These are phyloP conservation scores for Coniferiporia sulphurascens DNA, from an alignment of 1,284 basidiomycete genomes.

Conservation along the genomic window DNA sequence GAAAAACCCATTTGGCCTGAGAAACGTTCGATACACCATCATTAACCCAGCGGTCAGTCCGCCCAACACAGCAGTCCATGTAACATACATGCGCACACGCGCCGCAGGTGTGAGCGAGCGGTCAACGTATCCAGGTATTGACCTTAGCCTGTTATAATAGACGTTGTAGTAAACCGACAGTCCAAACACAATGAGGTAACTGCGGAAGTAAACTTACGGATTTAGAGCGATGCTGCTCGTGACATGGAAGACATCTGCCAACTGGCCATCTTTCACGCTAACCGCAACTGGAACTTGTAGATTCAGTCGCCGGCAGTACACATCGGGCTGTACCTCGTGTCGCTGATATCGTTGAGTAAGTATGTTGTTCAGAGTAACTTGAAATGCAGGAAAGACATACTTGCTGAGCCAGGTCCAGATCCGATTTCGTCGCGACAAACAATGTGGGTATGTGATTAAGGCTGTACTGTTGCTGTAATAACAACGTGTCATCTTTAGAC, in stretches of 20 bases:
- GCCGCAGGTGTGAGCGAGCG: slow-evolving; percentile 64
- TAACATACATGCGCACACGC: slow-evolving; percentile 63
- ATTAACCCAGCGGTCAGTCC: slow-evolving; percentile 65
- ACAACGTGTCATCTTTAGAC: slow-evolving; percentile 10
- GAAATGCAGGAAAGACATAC: slow-evolving; percentile 34
- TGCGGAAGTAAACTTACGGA: slow-evolving; percentile 52
- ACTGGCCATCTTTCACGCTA: slow-evolving; percentile 79
- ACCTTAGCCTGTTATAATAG: slow-evolving; percentile 42
- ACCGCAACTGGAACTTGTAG: slow-evolving; percentile 89
- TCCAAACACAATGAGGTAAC: slow-evolving; percentile 19
- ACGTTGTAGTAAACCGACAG: slow-evolving; percentile 20
- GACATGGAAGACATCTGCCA: slow-evolving; percentile 86
- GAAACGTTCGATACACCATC: slow-evolving; percentile 61
- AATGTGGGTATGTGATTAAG: slow-evolving; percentile 91
- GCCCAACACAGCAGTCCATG: slow-evolving; percentile 62
- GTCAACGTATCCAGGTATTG: slow-evolving; percentile 75
- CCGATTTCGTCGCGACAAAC: slow-evolving; percentile 98
- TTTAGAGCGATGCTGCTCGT: slow-evolving; percentile 83
- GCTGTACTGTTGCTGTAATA: slow-evolving; percentile 86
- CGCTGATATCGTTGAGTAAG: slow-evolving; percentile 45
- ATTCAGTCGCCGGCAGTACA: slow-evolving; percentile 84
- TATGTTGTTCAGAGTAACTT: neutral
- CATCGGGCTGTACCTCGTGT: slow-evolving; percentile 97
- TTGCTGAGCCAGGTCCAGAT: slow-evolving; percentile 93
- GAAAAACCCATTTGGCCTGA: slow-evolving; percentile 52